Percentiles rank a stretch among this genome's conserved stretches.
phyloP scores from a whole-genome alignment of 1,284 basidiomycete genomes.

The Tilletia indica region DNA sequence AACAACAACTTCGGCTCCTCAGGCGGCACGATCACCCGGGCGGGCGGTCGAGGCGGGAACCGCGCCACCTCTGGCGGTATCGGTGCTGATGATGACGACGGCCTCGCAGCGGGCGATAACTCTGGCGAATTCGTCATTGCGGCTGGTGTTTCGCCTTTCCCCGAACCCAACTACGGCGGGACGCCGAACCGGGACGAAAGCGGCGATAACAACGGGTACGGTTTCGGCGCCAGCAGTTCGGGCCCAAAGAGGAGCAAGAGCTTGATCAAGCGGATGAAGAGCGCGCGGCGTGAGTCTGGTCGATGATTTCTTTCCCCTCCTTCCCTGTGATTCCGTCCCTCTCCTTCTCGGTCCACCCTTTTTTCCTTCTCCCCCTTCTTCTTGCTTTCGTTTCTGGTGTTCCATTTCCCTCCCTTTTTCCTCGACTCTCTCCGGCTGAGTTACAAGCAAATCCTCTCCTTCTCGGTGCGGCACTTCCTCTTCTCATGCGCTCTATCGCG shows the following conservation, averaged over 20 bases:
- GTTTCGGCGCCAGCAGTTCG: slow-evolving; percentile 7
- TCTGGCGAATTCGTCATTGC: slow-evolving; percentile 8
- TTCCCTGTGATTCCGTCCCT: not conserved
- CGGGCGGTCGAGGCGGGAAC: not conserved
- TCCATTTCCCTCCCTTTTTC: not conserved
- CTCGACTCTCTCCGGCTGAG: not conserved
- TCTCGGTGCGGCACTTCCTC: not conserved
- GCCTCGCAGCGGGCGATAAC: not conserved
- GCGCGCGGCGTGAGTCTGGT: slow-evolving; percentile 33
- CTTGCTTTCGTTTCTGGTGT: not conserved
- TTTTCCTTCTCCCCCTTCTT: not conserved
- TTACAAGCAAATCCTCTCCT: not conserved
- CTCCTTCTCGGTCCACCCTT: not conserved
- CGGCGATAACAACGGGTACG: slow-evolving; percentile 15
- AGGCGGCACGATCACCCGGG: not conserved
- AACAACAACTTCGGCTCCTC: slow-evolving; percentile 26
- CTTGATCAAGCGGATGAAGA: slow-evolving; percentile 46
- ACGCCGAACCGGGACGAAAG: not conserved
- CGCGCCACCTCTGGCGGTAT: not conserved
- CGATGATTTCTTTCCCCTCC: not conserved
- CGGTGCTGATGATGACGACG: not conserved
- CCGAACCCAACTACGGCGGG: slow-evolving; percentile 39
- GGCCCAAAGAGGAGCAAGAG: slow-evolving; percentile 44
- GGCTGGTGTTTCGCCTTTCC: slow-evolving; percentile 40
- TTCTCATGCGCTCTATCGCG: not conserved